Percentiles rank a stretch among this genome's conserved stretches.
These are phyloP conservation scores for Brassica incana DNA, from an alignment of 345 rosid genomes.

Conservation along the genomic window DNA sequence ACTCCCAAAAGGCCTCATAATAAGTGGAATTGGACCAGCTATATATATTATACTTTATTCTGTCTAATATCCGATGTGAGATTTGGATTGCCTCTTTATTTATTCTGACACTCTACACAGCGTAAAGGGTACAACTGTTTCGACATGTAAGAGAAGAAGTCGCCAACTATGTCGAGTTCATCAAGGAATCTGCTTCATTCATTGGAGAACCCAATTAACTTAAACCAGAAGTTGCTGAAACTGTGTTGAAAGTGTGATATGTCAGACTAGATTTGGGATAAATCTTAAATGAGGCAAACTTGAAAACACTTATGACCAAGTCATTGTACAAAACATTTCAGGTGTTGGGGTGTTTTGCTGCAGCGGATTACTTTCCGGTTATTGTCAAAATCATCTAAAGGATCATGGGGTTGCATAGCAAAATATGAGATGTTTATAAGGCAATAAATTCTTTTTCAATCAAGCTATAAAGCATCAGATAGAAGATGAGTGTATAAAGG, in stretches of 20 bases:
- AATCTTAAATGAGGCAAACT: conserved; percentile 36
- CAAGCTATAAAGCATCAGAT: conserved; percentile 43
- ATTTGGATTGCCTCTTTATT: too few relatives aligned
- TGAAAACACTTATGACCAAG: conserved; percentile 25
- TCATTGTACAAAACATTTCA: conserved; percentile 31
- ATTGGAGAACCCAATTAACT: conserved; percentile 16
- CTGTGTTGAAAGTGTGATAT: conserved; percentile 27
- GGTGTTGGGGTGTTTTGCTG: conserved; percentile 30
- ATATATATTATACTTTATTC: too few relatives aligned
- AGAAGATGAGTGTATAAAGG: conserved; percentile 25
- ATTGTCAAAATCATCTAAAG: conserved; percentile 43
- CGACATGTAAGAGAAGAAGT: conserved; percentile 40
- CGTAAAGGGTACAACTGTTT: conserved; percentile 43
- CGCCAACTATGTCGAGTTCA: conserved; percentile 8
- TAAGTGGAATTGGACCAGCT: too few relatives aligned
- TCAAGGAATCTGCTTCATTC: conserved; percentile 31
- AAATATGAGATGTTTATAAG: conserved; percentile 2
- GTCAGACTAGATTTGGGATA: conserved; percentile 38
- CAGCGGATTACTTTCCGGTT: conserved; percentile 21
- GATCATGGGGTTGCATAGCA: conserved; percentile 32
- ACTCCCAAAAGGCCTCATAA: too few relatives aligned
- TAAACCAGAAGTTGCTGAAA: conserved; percentile 28
- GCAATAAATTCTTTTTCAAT: conserved; percentile 42
- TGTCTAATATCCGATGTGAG: too few relatives aligned
- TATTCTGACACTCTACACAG: conserved; percentile 29